Conservation (phyloP, 371 early-diverging fungal species). For the Choanephora cucurbitarum region DNA sequence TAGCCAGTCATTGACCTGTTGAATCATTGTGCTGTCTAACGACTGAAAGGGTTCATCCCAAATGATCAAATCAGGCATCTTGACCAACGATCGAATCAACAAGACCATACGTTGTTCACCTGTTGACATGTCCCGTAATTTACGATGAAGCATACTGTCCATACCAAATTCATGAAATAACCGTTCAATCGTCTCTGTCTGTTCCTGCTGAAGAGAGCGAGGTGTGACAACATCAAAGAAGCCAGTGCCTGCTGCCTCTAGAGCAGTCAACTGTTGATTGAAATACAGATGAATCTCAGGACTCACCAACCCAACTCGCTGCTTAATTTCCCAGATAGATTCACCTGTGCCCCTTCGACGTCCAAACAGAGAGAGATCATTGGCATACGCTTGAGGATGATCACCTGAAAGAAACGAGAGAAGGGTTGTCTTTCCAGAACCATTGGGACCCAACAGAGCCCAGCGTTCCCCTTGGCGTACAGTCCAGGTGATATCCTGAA, state of each 20-base stretch:
- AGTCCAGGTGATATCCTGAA: constrained; percentile 54
- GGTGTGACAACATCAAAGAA: constrained; percentile 51
- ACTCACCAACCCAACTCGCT: constrained; percentile 50
- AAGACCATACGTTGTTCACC: constrained; percentile 62
- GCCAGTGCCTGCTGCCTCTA: constrained; percentile 49
- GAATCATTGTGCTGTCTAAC: constrained; percentile 51
- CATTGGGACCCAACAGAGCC: constrained; percentile 60
- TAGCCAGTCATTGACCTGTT: constrained; percentile 48
- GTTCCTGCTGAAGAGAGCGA: constrained; percentile 23
- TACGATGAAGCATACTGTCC: constrained; percentile 24
- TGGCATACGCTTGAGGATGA: constrained; percentile 67
- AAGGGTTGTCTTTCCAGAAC: constrained; percentile 66
- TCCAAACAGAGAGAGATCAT: constrained; percentile 58
- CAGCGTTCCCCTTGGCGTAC: constrained; percentile 57
- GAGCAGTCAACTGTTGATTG: constrained; percentile 39
- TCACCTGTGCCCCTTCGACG: constrained; percentile 58
- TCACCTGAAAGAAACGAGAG: constrained; percentile 63
- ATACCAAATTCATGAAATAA: constrained; percentile 52
- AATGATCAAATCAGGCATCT: constrained; percentile 52
- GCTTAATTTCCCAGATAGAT: constrained; percentile 63
- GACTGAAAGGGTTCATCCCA: constrained; percentile 71
- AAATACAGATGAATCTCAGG: constrained; percentile 65
- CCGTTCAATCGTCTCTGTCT: constrained; percentile 21
- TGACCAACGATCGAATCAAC: constrained; percentile 56
- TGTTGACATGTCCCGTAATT: constrained; percentile 46